Base-by-base conservation (phyloP, 257 asterid species). In the Petunia secreta region DNA sequence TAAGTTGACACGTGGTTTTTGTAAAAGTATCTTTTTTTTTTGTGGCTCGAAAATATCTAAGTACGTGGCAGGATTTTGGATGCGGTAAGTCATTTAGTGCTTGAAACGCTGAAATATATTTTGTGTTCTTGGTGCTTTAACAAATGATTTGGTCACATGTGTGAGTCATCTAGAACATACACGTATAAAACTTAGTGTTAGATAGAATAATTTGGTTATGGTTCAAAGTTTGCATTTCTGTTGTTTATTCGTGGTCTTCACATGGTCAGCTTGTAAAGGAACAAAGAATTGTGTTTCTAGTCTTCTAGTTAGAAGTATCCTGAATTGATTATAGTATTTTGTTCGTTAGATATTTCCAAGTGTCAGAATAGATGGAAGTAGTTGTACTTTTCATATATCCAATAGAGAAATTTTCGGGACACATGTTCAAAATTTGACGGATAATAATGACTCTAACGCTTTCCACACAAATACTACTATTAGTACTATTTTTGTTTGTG, bases 21-120 rank as follows among this genome's bases (percentile, higher is more conserved):
- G 7, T 1, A 14, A 53, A 50, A 64, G 37, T 40, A 15, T 13
- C 15, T 14, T 43, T 9, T 75, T 41, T 8, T 16, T 68, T 16
- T 0, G 60, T 64, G 79, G 81, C 81, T 36, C 40, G 39, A 79
- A 25, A 75, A 81, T 64, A 79, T 81, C 79, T 78, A 50, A 7
- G 63, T 75, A 68, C 85, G 82, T 82, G 85, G 82, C 85, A 13
- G 43, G 11, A 69, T 69, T 8, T 69, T 48, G 41, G 59, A 46
- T 16, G 58, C 14, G 59, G 77, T 34, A 10, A 25, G 2, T 0
- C 10, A 8, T 4, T 48, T 48, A 71, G 77, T 48, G 77, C 58
- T 40, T 68, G 6, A 44, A 44, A 68, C 41, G 40, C 59, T 46
- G 76, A 25, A 44, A 46, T 9, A 50, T 50, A 16, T 69, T 69